phyloP scores from a whole-genome alignment of 2,329 filamentous ascomycete species.

The Fusarium denticulatum region DNA sequence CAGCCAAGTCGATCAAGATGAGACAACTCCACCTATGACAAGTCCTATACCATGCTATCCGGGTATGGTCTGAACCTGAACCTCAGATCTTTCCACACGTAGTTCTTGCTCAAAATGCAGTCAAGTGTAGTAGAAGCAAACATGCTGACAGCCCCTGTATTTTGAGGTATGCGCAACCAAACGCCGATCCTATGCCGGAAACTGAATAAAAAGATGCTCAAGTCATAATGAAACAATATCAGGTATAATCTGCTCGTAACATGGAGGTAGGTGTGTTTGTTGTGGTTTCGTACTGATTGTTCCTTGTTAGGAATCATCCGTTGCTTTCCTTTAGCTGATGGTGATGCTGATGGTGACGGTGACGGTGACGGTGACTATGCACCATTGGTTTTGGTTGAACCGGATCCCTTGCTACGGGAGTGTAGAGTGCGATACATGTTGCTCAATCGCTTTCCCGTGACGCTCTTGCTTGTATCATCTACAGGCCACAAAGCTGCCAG shows the following conservation, averaged over 20 bases:
- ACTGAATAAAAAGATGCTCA: constrained; percentile 35
- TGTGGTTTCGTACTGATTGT: background rate
- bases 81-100: constrained; percentile 23
- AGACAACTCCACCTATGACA: constrained; percentile 39
- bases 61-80: constrained; percentile 40
- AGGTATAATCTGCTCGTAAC: constrained; percentile 34
- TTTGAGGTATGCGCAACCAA: constrained; percentile 38
- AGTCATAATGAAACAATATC: constrained; percentile 35
- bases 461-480: constrained; percentile 55
- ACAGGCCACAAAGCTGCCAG: constrained; percentile 58
- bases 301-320: background rate
- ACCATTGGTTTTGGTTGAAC: constrained; percentile 47
- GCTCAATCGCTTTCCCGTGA: constrained; percentile 56
- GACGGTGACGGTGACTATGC: constrained; percentile 39
- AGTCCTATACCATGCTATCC: constrained; percentile 44
- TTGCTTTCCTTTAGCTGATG: background rate
- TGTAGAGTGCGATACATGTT: constrained; percentile 57
- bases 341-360: constrained; percentile 17
- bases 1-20: constrained; percentile 19
- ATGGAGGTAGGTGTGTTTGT: background rate
- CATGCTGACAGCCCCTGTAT: constrained; percentile 37
- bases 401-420: constrained; percentile 47
- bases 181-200: constrained; percentile 44
- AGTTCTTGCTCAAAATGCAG: constrained; percentile 1
- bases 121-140: constrained; percentile 20